Conservation (phyloP, 148 eudicot genomes). For the Rheum nobile region DNA sequence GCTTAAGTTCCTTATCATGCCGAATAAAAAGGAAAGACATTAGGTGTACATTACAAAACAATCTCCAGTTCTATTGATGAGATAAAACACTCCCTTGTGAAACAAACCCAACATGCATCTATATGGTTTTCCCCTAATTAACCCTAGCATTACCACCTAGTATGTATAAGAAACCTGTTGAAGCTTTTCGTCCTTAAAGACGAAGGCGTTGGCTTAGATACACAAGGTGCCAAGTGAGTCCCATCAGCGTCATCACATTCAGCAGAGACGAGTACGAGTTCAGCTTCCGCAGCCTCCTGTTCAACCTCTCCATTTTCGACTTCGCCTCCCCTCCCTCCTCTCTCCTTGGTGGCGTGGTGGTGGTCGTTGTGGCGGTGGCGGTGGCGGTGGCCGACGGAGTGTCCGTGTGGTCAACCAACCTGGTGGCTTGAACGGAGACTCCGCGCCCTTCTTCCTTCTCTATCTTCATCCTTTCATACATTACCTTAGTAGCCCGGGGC, state of each 20-base stretch:
- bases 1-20: too few species aligned
- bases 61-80: background rate
- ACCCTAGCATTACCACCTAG: too few species aligned
- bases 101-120: too few species aligned
- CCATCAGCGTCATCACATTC: slow-evolving; percentile 52
- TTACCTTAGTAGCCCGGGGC: slow-evolving; percentile 79
- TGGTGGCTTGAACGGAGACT: slow-evolving; percentile 9
- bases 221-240: slow-evolving; percentile 60
- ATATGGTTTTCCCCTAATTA: too few species aligned
- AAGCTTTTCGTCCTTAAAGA: background rate
- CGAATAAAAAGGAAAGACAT: too few species aligned
- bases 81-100: background rate
- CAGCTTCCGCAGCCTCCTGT: slow-evolving; percentile 38
- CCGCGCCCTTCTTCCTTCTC: slow-evolving; percentile 80
- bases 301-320: slow-evolving; percentile 23
- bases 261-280: slow-evolving; percentile 58
- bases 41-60: background rate
- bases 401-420: slow-evolving; percentile 13
- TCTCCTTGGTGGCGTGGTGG: background rate
- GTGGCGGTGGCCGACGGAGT: slow-evolving; percentile 13
- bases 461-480: slow-evolving; percentile 57
- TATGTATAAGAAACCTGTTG: too few species aligned
- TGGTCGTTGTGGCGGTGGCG: background rate
- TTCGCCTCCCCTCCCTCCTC: slow-evolving; percentile 19
- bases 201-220: slow-evolving; percentile 50